Evolutionary conservation across 1,284 basidiomycete genomes (phyloP).

Genomic region (Tylopilus sp.): DNA sequence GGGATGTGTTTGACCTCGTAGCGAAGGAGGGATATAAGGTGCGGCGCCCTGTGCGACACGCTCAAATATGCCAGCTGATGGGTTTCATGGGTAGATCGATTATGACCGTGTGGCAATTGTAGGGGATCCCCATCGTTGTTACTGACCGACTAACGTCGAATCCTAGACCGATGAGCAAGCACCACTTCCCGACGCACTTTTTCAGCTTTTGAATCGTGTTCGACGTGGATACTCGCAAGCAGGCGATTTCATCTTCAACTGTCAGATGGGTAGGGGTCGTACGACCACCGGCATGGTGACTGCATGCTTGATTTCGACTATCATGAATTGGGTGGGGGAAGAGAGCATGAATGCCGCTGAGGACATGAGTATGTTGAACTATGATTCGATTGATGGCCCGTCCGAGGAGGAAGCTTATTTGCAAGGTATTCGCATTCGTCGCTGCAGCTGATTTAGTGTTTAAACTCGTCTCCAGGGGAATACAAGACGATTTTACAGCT

Average conservation of each 20-base stretch:
- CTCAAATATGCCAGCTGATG: conserved; percentile 9
- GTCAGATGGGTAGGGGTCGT: conserved; percentile 81
- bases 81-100: conserved; percentile 58
- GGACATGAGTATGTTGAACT: conserved; percentile 42
- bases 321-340: conserved; percentile 55
- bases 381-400: conserved; percentile 70
- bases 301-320: conserved; percentile 83
- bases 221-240: conserved; percentile 57
- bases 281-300: conserved; percentile 94
- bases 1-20: conserved; percentile 78
- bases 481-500: conserved; percentile 97
- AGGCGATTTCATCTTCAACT: conserved; percentile 84
- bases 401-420: conserved; percentile 85
- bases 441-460: background rate
- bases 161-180: conserved; percentile 92
- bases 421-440: conserved; percentile 51
- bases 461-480: conserved; percentile 60
- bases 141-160: conserved; percentile 5
- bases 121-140: conserved; percentile 25
- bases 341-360: conserved; percentile 41
- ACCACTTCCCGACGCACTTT: conserved; percentile 82
- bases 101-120: conserved; percentile 87
- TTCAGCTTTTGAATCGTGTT: conserved; percentile 74
- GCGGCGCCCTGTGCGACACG: conserved; percentile 11
- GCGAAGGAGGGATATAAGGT: conserved; percentile 73